Percentiles rank a stretch among this genome's conserved stretches.
phyloP scores from a whole-genome alignment of 2,329 filamentous ascomycete species.

The Exophiala lecanii-corni region DNA sequence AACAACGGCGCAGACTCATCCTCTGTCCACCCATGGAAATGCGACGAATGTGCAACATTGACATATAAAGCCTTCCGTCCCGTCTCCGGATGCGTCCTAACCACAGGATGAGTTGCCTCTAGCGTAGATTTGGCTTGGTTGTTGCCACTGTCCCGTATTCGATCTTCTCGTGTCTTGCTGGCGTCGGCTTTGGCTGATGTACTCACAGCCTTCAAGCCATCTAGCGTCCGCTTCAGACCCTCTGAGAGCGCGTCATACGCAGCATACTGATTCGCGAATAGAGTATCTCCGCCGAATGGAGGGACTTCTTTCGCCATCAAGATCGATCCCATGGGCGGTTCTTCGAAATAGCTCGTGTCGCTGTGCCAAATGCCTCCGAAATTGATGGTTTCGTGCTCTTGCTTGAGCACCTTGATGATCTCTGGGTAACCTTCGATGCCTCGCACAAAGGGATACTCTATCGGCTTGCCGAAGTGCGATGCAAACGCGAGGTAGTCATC shows the following conservation, averaged over 20 bases:
- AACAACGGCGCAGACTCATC: constrained; percentile 27
- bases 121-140: constrained; percentile 13
- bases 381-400: constrained; percentile 23
- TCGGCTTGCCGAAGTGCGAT: constrained; percentile 21
- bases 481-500: constrained; percentile 17
- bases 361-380: constrained; percentile 26
- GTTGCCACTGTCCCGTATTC: constrained; percentile 22
- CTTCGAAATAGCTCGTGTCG: constrained; percentile 22
- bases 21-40: constrained; percentile 29
- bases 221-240: constrained; percentile 29
- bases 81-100: constrained; percentile 33
- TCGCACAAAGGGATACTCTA: constrained; percentile 24
- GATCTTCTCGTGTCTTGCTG: constrained; percentile 30
- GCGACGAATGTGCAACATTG: constrained; percentile 32
- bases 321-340: constrained; percentile 22
- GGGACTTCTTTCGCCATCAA: constrained; percentile 23
- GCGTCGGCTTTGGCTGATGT: constrained; percentile 24
- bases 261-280: constrained; percentile 29
- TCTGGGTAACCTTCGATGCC: constrained; percentile 22
- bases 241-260: constrained; percentile 32
- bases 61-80: constrained; percentile 34
- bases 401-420: constrained; percentile 25
- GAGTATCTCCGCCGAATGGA: constrained; percentile 32
- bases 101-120: constrained; percentile 31
- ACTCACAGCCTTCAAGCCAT: constrained; percentile 27